Evolutionary conservation across 2,329 filamentous ascomycete genomes (phyloP), one percentile per base, ranked within the genome.

Genomic region (Xylogone sp.): DNA sequence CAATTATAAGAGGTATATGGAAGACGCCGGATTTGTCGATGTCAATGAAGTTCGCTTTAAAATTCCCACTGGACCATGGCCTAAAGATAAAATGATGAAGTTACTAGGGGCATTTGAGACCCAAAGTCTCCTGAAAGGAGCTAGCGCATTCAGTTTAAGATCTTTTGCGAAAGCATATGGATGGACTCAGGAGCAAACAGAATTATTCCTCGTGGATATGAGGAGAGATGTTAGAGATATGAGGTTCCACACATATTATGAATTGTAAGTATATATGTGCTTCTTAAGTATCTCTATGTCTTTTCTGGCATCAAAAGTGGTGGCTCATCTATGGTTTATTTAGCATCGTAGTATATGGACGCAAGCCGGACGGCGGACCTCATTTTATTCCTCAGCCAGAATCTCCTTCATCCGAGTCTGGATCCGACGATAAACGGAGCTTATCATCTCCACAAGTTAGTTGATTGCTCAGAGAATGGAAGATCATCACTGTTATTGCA

Each of bases 1-100:
- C 22, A 18, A 47, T 39, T 52, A 44, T 20, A 67, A 66, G 47
- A 59, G 62, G 44, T 51, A 61, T 8, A 59, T 72, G 54, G 56
- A 50, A 12, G 22, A 47, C 16, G 57, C 54, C 10, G 57, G 57
- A 9, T 59, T 58, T 50, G 48, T 54, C 10, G 48, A 58, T 3
- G 54, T 59, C 3, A 45, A 44, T 12, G 56, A 59, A 45, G 45
- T 21, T 31, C 45, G 47, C n/a, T 59, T 48, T 46, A 54, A 58
- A 31, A 51, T 57, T 31, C 57, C 57, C 13, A 46, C 24, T 6
- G 45, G 43, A 9, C 54, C 48, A 2, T 60, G 58, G 58, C 51
- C 56, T 10, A 54, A 55, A 24, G 53, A 56, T 12, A 53, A 52
- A 31, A 49, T 49, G 18, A 43, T 56, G 20, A 60, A 58, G 24